These are phyloP conservation scores for Moringa oleifera DNA, from an alignment of 345 rosid species.

Conservation along the genomic window DNA sequence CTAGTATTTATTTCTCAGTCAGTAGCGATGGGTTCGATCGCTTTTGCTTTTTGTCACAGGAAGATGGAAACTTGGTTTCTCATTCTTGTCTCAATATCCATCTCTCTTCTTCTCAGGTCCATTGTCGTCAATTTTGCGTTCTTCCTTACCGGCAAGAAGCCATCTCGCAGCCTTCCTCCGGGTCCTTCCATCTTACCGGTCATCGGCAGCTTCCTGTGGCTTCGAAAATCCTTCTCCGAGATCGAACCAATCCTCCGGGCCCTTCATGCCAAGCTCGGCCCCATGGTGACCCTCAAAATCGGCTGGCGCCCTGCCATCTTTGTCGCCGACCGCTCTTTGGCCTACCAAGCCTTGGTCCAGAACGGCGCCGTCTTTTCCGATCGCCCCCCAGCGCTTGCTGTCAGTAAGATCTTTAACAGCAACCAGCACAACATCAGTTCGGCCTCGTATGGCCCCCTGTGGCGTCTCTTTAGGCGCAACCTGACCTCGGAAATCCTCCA, in stretches of 20 bases:
- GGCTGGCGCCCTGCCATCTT: slow-evolving; percentile 24
- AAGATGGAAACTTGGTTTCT: slow-evolving; percentile 17
- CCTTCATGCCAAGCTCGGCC: slow-evolving; percentile 16
- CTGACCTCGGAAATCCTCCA: slow-evolving; percentile 35
- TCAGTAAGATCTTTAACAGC: neutral
- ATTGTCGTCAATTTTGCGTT: neutral
- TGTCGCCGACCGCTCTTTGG: slow-evolving; percentile 21
- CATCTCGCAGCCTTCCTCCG: slow-evolving; percentile 11
- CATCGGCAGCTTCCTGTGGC: slow-evolving; percentile 15
- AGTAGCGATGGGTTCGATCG: too few relatives aligned
- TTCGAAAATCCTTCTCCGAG: too few relatives aligned
- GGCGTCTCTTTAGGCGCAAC: slow-evolving; percentile 32
- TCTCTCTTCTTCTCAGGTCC: neutral
- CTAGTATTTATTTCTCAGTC: too few relatives aligned
- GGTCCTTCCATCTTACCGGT: slow-evolving; percentile 13
- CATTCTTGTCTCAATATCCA: slow-evolving; percentile 3
- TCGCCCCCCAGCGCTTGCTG: slow-evolving; percentile 21
- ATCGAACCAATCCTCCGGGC: slow-evolving; percentile 2
- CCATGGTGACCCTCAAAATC: slow-evolving; percentile 24
- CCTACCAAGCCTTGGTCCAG: slow-evolving; percentile 29
- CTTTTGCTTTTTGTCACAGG: too few relatives aligned
- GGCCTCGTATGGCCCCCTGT: slow-evolving; percentile 26
- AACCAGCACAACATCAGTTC: slow-evolving; percentile 13
- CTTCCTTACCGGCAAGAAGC: neutral
- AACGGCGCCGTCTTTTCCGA: slow-evolving; percentile 27